Evolutionary conservation across 1,284 basidiomycete species (phyloP).

Genomic region (Boletus holoroseus): DNA sequence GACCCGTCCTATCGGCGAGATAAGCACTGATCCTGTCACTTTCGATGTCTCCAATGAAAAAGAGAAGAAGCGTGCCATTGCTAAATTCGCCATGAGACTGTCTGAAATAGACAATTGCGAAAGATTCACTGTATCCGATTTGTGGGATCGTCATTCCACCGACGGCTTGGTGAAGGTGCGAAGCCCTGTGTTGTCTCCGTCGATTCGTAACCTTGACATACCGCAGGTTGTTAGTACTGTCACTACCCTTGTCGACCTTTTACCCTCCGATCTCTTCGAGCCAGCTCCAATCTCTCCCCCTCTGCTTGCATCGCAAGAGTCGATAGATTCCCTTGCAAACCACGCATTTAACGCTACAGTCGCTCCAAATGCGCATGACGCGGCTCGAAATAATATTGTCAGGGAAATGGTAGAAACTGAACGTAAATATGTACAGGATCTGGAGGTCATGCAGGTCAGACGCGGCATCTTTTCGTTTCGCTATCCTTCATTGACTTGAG

Average conservation of each 20-base stretch:
- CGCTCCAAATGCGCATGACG: slow-evolving; percentile 54
- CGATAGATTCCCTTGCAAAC: slow-evolving; percentile 51
- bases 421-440: slow-evolving; percentile 95
- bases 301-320: slow-evolving; percentile 50
- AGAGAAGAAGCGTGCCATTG: slow-evolving; percentile 74
- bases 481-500: slow-evolving; percentile 14
- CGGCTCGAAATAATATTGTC: slow-evolving; percentile 73
- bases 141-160: slow-evolving; percentile 87
- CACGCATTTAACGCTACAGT: slow-evolving; percentile 38
- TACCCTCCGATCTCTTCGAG: slow-evolving; percentile 74
- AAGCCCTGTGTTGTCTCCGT: slow-evolving; percentile 2
- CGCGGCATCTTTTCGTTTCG: slow-evolving; percentile 3
- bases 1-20: slow-evolving; percentile 55
- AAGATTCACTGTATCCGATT: slow-evolving; percentile 79
- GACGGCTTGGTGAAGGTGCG: slow-evolving; percentile 93
- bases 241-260: slow-evolving; percentile 76
- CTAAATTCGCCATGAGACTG: slow-evolving; percentile 73
- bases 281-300: slow-evolving; percentile 56
- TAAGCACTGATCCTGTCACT: slow-evolving; percentile 61
- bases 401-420: slow-evolving; percentile 91
- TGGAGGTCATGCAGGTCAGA: slow-evolving; percentile 92
- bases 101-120: slow-evolving; percentile 61
- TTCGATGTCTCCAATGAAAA: slow-evolving; percentile 69
- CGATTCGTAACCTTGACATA: background rate
- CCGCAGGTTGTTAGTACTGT: slow-evolving; percentile 86